A percentile compares a stretch with the other conserved stretches of the same genome.
These are phyloP conservation scores for Cercospora sp. DNA, from an alignment of 2,329 filamentous ascomycete species.

Conservation along the genomic window DNA sequence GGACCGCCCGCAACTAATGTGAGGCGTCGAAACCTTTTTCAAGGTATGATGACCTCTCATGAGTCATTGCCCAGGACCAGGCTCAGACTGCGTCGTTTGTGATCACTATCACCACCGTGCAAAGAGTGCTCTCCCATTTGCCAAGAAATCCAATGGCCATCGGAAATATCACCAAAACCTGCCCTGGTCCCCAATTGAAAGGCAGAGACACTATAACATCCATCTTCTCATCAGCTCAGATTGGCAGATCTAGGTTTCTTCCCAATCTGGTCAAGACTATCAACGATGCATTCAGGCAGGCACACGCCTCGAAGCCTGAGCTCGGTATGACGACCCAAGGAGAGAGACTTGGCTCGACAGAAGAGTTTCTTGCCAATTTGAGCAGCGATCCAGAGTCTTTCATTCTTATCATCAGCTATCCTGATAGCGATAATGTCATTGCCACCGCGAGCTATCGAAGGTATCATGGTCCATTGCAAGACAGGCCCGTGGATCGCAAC, in stretches of 20 bases:
- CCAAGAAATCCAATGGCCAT: not conserved
- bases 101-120: not conserved
- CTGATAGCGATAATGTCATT: conserved; percentile 10
- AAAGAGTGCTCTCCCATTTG: not conserved
- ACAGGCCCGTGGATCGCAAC: not conserved
- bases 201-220: conserved; percentile 8
- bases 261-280: conserved; percentile 17
- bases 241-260: conserved; percentile 14
- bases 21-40: not conserved
- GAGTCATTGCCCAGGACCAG: not conserved
- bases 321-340: conserved; percentile 9
- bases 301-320: conserved; percentile 15
- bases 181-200: conserved; percentile 8
- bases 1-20: not conserved
- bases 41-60: not conserved
- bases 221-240: conserved; percentile 15
- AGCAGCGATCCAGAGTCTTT: conserved; percentile 22
- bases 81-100: not conserved
- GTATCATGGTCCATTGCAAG: conserved; percentile 15
- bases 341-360: conserved; percentile 17
- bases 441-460: conserved; percentile 22
- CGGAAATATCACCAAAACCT: not conserved
- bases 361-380: conserved; percentile 17
- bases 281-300: conserved; percentile 17
- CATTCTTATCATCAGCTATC: conserved; percentile 14